phyloP scores from a whole-genome alignment of 495 filamentous ascomycete genomes.

The Penicillium antarcticum region DNA sequence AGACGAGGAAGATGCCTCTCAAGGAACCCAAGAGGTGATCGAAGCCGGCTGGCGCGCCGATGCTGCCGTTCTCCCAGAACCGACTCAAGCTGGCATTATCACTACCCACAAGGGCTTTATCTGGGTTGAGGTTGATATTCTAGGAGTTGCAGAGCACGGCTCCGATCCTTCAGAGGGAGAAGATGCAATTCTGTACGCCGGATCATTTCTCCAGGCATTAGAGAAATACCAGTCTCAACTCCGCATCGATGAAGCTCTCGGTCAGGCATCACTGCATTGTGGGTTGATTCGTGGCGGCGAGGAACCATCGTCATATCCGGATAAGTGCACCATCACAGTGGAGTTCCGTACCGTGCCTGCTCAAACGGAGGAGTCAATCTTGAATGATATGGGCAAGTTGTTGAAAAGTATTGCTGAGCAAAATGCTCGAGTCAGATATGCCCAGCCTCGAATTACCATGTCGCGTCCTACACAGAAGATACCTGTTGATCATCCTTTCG shows the following conservation, averaged over 20 bases:
- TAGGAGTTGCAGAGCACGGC: conserved; percentile 45
- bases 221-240: conserved; percentile 34
- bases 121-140: conserved; percentile 44
- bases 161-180: conserved; percentile 36
- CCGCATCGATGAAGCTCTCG: conserved; percentile 28
- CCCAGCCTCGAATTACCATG: conserved; percentile 27
- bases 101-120: conserved; percentile 48
- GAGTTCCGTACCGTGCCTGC: conserved; percentile 43
- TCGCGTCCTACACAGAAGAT: conserved; percentile 35
- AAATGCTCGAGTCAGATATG: conserved; percentile 25
- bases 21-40: conserved; percentile 42
- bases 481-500: conserved; percentile 30
- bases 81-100: conserved; percentile 31
- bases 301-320: conserved; percentile 46
- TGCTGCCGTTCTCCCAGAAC: conserved; percentile 41
- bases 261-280: conserved; percentile 39
- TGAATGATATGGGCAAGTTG: conserved; percentile 24
- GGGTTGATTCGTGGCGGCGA: conserved; percentile 45
- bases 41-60: conserved; percentile 48
- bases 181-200: conserved; percentile 43
- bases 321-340: conserved; percentile 37
- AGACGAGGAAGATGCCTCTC: conserved; percentile 46
- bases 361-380: conserved; percentile 29
- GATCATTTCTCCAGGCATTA: conserved; percentile 40
- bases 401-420: conserved; percentile 16